Conservation (phyloP, 306 rosid genomes). For the Luffa aegyptiaca region DNA sequence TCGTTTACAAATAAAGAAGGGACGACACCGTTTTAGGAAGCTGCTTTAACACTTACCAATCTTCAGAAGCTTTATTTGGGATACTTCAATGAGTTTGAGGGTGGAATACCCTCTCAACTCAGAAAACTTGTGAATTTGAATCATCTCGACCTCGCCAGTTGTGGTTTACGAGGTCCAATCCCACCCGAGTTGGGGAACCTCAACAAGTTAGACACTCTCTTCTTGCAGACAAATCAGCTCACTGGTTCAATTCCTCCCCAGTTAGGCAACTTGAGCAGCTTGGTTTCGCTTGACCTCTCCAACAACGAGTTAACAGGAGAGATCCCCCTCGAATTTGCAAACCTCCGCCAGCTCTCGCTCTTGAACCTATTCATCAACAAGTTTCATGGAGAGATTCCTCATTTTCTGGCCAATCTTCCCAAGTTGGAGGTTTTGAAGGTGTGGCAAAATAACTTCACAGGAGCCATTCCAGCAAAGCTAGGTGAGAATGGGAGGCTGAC, state of each 20-base stretch:
- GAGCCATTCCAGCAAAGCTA: constrained; percentile 56
- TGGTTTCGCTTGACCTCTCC: constrained; percentile 67
- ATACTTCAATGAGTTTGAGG: constrained; percentile 62
- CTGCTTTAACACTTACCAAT: no score
- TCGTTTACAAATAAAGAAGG: no score
- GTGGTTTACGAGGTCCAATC: constrained; percentile 63
- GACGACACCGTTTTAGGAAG: no score
- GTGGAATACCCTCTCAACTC: constrained; percentile 53
- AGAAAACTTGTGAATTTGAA: constrained; percentile 48
- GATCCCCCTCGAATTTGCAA: constrained; percentile 51
- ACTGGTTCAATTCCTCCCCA: constrained; percentile 53
- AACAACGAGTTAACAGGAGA: constrained; percentile 69
- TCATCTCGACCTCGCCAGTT: constrained; percentile 75
- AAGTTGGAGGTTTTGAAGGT: constrained; percentile 55
- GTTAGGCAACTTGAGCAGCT: constrained; percentile 49
- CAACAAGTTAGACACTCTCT: constrained; percentile 52
- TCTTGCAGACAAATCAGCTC: constrained; percentile 77
- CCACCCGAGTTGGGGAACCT: constrained; percentile 72
- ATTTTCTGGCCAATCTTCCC: constrained; percentile 50
- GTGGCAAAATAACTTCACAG: constrained; percentile 87
- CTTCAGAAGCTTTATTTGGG: constrained; percentile 60
- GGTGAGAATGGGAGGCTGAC: constrained; percentile 58
- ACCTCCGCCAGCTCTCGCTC: constrained; percentile 54
- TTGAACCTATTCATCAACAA: constrained; percentile 76
- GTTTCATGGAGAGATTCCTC: constrained; percentile 73